Evolutionary conservation across 345 rosid genomes (phyloP), one percentile per base, ranked within the genome.

Genomic region (Boechera retrofracta): DNA sequence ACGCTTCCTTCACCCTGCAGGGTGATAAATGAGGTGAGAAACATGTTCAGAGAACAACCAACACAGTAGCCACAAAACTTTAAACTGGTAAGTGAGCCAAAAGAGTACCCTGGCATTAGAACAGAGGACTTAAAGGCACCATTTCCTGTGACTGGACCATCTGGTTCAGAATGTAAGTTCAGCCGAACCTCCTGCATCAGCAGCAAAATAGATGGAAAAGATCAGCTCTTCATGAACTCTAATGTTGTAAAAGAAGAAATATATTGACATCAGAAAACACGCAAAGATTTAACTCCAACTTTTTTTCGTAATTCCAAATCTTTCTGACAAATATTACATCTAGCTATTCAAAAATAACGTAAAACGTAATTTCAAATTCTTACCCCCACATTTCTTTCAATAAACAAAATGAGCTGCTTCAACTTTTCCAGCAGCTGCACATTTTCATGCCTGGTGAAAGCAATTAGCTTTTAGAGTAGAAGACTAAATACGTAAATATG

Each of bases 301-400:
- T 66, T 13, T 41, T 57, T 32, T 3, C 4, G 12, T 2, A 39
- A 9, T 39, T 39, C 10, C 12, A 9, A 2, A 8, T 39, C 1
- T 38, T 9, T 41, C 48, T 9, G 41, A 53, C 1, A 69, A 21
- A 15, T 12, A 61, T 63, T 26, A 44, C 58, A 57, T 48, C 15
- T 62, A 42, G 49, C 49, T 45, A 39, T 49, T 51, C 73, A 41
- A 64, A 45, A 26, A 65, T 13, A 41, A 41, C 55, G 61, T 64
- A 39, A 16, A 48, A 42, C 31, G 24, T 78, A 38, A 32, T 60
- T 66, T n/a, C 13, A 67, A 59, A 21, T 21, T 52, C 77, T 78
- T 83, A 95, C 99, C 97, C 94, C 99, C 83, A 95, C 76, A 38
- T 83, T 91, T 83, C 88, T 87, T 71, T 88, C 98, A 47, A 92